These are phyloP conservation scores for Sclerotinia glacialis DNA, from an alignment of 2,329 filamentous ascomycete genomes.

Conservation along the genomic window DNA sequence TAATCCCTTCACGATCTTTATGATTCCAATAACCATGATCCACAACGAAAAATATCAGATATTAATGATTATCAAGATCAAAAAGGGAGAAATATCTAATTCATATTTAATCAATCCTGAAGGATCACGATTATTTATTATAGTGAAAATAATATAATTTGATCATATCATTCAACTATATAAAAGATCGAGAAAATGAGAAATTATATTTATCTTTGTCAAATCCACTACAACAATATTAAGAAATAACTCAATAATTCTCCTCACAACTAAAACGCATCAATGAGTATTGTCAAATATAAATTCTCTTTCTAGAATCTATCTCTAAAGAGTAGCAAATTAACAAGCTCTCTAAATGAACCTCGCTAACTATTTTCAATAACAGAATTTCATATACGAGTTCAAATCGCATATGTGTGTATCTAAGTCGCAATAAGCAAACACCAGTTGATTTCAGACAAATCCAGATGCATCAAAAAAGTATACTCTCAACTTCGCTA, in stretches of 20 bases:
- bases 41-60: too few species aligned
- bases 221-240: not conserved
- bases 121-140: too few species aligned
- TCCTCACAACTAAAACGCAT: not conserved
- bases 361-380: conserved; percentile 15
- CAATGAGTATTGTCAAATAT: not conserved
- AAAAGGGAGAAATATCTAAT: too few species aligned
- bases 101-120: too few species aligned
- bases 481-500: not conserved
- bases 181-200: not conserved
- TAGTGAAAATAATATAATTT: too few species aligned
- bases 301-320: conserved; percentile 3
- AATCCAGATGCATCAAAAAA: conserved; percentile 8
- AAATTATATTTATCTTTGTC: not conserved
- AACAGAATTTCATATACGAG: conserved; percentile 7
- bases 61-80: too few species aligned
- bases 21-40: too few species aligned
- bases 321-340: conserved; percentile 11
- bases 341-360: conserved; percentile 15
- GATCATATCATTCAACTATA: too few species aligned
- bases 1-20: too few species aligned
- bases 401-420: conserved; percentile 16
- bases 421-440: conserved; percentile 21
- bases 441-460: conserved; percentile 13
- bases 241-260: not conserved